A percentile compares a stretch with the other conserved stretches of the same genome.
Conservation (phyloP, 192 early-diverging fungal species). For the Backusella mclennaniae region DNA sequence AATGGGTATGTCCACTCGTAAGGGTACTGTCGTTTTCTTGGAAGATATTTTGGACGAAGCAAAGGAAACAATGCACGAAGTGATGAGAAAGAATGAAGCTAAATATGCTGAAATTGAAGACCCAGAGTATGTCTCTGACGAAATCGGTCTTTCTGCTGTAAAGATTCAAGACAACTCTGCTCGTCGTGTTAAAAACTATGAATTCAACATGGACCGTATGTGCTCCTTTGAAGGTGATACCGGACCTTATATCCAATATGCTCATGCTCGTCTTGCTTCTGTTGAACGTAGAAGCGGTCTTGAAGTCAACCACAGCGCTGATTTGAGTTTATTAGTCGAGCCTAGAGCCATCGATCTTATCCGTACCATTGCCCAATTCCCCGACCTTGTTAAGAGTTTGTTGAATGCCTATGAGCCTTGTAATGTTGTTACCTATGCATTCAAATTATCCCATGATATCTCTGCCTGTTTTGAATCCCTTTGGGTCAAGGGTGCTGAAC, state of each 20-base stretch:
- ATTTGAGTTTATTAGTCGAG: conserved; percentile 72
- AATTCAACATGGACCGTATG: conserved; percentile 90
- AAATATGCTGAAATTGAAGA: conserved; percentile 86
- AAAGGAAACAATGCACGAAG: conserved; percentile 85
- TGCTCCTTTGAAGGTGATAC: conserved; percentile 97
- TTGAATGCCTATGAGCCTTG: conserved; percentile 76
- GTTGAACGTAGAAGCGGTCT: conserved; percentile 81
- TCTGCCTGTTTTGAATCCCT: conserved; percentile 77
- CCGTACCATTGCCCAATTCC: conserved; percentile 77
- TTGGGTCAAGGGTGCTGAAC: conserved; percentile 70
- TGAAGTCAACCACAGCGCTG: conserved; percentile 58
- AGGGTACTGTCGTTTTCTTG: conserved; percentile 93
- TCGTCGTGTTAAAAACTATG: conserved; percentile 92
- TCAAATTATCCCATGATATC: conserved; percentile 79
- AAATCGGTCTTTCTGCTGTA: conserved; percentile 91
- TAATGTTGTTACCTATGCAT: conserved; percentile 80
- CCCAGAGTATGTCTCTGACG: conserved; percentile 78
- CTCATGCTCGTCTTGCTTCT: conserved; percentile 96
- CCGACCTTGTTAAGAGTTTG: conserved; percentile 76
- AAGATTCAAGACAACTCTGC: conserved; percentile 91
- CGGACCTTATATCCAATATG: conserved; percentile 98
- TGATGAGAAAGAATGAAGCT: conserved; percentile 85
- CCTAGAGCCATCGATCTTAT: conserved; percentile 69
- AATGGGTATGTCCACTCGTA: conserved; percentile 93
- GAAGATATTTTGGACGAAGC: conserved; percentile 90